Evolutionary conservation across 2,329 filamentous ascomycete genomes (phyloP).

Genomic region (Stemphylium lycopersici): DNA sequence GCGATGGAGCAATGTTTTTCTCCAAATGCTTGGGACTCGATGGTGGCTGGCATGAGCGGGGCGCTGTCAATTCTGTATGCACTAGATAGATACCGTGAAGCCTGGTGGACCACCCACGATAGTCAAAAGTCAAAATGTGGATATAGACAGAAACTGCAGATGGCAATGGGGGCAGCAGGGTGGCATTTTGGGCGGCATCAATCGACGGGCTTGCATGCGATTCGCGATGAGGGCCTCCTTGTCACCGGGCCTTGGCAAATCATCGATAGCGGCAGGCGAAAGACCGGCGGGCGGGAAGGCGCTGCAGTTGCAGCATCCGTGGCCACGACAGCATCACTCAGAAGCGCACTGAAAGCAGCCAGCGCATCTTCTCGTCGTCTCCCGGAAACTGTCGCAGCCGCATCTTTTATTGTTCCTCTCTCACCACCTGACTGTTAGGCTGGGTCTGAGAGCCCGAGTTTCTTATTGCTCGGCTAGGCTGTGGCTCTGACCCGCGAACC

Average conservation of each 20-base stretch:
- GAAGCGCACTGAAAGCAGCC: conserved; percentile 24
- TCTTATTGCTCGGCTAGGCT: conserved; percentile 44
- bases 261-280: conserved; percentile 33
- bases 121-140: conserved; percentile 1
- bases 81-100: conserved; percentile 36
- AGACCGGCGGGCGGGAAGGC: conserved; percentile 32
- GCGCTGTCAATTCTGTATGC: conserved; percentile 22
- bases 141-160: conserved; percentile 5
- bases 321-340: conserved; percentile 35
- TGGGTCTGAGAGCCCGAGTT: conserved; percentile 28
- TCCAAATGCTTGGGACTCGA: background rate
- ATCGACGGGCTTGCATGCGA: conserved; percentile 1
- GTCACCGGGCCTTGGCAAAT: conserved; percentile 36
- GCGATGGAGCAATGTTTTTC: background rate
- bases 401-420: conserved; percentile 17
- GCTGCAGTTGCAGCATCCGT: conserved; percentile 19
- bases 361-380: conserved; percentile 25
- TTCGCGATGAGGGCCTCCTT: conserved; percentile 9
- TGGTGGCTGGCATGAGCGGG: background rate
- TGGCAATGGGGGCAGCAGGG: conserved; percentile 4
- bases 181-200: conserved; percentile 1
- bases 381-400: conserved; percentile 17
- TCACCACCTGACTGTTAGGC: conserved; percentile 18
- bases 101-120: conserved; percentile 8
- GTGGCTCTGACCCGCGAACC: conserved; percentile 46